Conservation (phyloP, 176 grass and related monocot genomes). For the Avena insularis region DNA sequence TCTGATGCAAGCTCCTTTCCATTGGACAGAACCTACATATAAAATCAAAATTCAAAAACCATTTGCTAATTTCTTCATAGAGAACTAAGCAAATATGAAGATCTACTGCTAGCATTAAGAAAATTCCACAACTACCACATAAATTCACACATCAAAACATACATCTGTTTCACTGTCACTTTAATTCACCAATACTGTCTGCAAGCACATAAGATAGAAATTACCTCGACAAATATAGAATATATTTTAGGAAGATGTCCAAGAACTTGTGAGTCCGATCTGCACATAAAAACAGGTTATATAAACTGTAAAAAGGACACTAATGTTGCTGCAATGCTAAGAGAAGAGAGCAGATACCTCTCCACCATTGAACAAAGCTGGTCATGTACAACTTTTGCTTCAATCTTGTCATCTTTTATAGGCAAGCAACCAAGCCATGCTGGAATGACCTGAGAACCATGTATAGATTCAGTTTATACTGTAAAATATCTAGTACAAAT, state of each 20-base stretch:
- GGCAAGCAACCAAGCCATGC: conserved; percentile 91
- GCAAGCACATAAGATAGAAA: not conserved
- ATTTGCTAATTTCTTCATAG: not conserved
- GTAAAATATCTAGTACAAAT: not conserved
- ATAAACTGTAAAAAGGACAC: conserved; percentile 36
- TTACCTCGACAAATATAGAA: conserved; percentile 87
- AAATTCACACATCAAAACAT: conserved; percentile 6
- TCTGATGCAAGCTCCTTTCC: conserved; percentile 82
- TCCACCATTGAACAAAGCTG: conserved; percentile 96
- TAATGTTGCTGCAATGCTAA: conserved; percentile 6
- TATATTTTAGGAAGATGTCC: conserved; percentile 87
- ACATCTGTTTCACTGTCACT: not conserved
- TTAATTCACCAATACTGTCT: not conserved
- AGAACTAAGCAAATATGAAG: not conserved
- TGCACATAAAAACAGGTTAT: conserved; percentile 46
- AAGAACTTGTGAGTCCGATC: conserved; percentile 79
- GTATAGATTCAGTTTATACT: conserved; percentile 2
- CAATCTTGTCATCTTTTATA: conserved; percentile 95
- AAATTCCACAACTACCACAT: not conserved
- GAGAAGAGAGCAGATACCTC: conserved; percentile 53
- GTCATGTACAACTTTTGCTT: conserved; percentile 97
- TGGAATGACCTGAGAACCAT: conserved; percentile 72
- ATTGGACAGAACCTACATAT: conserved; percentile 64
- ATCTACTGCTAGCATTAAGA: not conserved
- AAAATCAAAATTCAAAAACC: not conserved